A percentile compares a stretch with the other conserved stretches of the same genome.
These are phyloP conservation scores for Ganoderma multipileum DNA, from an alignment of 1,284 basidiomycete genomes.

Conservation along the genomic window DNA sequence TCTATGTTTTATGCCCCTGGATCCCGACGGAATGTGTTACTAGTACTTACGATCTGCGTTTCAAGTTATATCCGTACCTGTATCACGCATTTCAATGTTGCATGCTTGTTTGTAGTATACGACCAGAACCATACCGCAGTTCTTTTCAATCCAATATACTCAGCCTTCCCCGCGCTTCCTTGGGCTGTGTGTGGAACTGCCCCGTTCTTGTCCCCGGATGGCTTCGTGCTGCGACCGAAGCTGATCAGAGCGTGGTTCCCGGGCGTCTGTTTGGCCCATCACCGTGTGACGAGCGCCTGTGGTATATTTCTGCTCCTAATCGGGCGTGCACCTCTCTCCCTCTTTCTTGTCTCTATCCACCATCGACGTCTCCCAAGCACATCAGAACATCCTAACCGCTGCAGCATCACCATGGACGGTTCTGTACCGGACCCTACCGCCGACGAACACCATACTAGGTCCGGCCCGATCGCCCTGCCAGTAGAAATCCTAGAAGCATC, in stretches of 20 bases:
- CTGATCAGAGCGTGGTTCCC: not conserved
- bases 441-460: constrained; percentile 7
- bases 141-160: not conserved
- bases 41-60: not conserved
- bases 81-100: constrained; percentile 6
- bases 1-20: not conserved
- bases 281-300: constrained; percentile 25
- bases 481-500: constrained; percentile 14
- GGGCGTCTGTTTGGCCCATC: constrained; percentile 13
- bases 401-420: constrained; percentile 19
- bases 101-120: constrained; percentile 7
- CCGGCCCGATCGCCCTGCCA: constrained; percentile 19
- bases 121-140: not conserved
- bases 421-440: not conserved
- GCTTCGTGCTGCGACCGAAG: not conserved
- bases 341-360: constrained; percentile 30
- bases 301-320: constrained; percentile 20
- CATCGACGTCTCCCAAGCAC: constrained; percentile 13
- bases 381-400: not conserved
- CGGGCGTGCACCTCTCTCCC: constrained; percentile 21
- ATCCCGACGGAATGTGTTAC: not conserved
- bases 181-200: not conserved
- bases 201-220: not conserved
- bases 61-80: constrained; percentile 18
- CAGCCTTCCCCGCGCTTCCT: not conserved